A percentile compares a stretch with the other conserved stretches of the same genome.
Conservation (phyloP, 176 grass and related monocot species). For the Bonia amplexicaulis region DNA sequence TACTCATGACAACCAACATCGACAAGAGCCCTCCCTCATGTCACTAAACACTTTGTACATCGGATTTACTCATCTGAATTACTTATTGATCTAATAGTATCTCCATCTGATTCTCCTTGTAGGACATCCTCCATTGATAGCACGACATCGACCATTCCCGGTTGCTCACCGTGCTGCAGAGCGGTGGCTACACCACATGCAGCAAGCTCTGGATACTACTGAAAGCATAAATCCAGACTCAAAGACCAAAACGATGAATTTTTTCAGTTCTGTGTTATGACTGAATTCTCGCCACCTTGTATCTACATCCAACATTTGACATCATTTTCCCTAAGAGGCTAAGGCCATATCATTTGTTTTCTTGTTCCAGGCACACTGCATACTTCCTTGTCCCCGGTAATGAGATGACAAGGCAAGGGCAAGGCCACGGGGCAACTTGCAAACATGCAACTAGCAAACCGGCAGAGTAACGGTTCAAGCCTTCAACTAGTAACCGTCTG, state of each 20-base stretch:
- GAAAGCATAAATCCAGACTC: constrained; percentile 63
- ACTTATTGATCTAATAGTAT: neutral
- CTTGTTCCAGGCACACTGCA: constrained; percentile 70
- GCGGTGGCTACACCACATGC: constrained; percentile 92
- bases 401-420: constrained; percentile 65
- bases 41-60: neutral
- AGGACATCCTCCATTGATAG: constrained; percentile 97
- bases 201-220: constrained; percentile 66
- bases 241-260: constrained; percentile 88
- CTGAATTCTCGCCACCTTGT: neutral
- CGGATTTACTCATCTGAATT: neutral
- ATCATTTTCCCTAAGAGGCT: neutral
- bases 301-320: neutral
- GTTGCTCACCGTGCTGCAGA: constrained; percentile 86
- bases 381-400: constrained; percentile 88
- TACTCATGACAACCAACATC: neutral
- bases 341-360: neutral
- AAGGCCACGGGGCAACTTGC: constrained; percentile 39
- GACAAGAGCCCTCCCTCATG: neutral
- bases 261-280: constrained; percentile 51
- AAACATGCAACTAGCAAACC: constrained; percentile 41
- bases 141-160: constrained; percentile 64
- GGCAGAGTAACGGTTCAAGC: neutral
- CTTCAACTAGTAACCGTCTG: neutral
- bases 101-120: neutral